These are phyloP conservation scores for Trichoderma atrobrunneum DNA, from an alignment of 2,329 filamentous ascomycete species.

Conservation along the genomic window DNA sequence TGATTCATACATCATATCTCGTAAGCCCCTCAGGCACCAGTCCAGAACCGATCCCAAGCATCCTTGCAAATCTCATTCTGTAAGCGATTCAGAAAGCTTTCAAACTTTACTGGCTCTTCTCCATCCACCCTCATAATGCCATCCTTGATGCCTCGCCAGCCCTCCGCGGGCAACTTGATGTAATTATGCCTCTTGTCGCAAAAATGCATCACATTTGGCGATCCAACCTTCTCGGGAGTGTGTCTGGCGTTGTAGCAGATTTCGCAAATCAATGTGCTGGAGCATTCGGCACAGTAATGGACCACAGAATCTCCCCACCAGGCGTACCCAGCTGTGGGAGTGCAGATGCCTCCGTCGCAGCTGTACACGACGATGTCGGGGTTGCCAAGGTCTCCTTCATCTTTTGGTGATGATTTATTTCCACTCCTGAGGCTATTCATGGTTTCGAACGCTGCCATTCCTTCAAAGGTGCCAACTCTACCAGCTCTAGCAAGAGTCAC, in stretches of 20 bases:
- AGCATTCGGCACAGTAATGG: constrained; percentile 26
- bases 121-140: constrained; percentile 24
- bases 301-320: constrained; percentile 23
- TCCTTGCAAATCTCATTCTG: constrained; percentile 22
- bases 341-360: constrained; percentile 23
- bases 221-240: constrained; percentile 11
- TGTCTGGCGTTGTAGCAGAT: constrained; percentile 22
- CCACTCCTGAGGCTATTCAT: not conserved
- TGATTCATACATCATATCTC: not conserved
- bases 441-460: not conserved
- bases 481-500: not conserved
- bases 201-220: constrained; percentile 8
- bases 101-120: constrained; percentile 21
- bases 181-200: constrained; percentile 25
- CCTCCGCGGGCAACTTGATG: constrained; percentile 25
- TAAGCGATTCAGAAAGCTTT: constrained; percentile 21
- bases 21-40: not conserved
- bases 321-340: constrained; percentile 15
- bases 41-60: constrained; percentile 22
- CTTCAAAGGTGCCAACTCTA: not conserved
- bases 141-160: constrained; percentile 26
- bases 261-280: constrained; percentile 25
- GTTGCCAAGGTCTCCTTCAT: constrained; percentile 20
- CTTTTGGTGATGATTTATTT: not conserved
- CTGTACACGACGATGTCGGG: not conserved